Conservation (phyloP, 2,329 filamentous ascomycete species). For the Grosmannia penicillata region DNA sequence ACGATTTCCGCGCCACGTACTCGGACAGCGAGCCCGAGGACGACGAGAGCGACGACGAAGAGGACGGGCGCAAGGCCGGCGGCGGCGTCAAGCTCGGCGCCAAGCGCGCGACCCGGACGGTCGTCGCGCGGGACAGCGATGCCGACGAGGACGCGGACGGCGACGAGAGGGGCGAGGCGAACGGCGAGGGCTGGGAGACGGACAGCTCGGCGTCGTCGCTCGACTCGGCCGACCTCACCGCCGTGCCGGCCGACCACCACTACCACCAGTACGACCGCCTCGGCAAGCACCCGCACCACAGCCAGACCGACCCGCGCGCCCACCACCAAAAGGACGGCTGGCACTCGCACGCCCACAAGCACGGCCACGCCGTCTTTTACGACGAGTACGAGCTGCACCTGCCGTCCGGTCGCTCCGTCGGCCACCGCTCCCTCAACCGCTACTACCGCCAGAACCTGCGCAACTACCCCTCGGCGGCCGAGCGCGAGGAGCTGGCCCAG, state of each 20-base stretch:
- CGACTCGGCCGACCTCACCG: slow-evolving; percentile 69
- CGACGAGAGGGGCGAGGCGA: slow-evolving; percentile 38
- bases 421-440: slow-evolving; percentile 71
- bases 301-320: slow-evolving; percentile 51
- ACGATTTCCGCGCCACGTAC: slow-evolving; percentile 93
- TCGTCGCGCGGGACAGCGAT: slow-evolving; percentile 21
- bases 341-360: slow-evolving; percentile 71
- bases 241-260: slow-evolving; percentile 60
- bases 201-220: slow-evolving; percentile 82
- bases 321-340: slow-evolving; percentile 65
- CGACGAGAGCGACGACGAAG: slow-evolving; percentile 41
- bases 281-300: slow-evolving; percentile 60
- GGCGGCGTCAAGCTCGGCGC: slow-evolving; percentile 48
- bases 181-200: slow-evolving; percentile 84
- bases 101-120: slow-evolving; percentile 36
- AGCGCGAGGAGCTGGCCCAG: slow-evolving; percentile 21
- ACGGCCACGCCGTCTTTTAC: slow-evolving; percentile 63
- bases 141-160: slow-evolving; percentile 18
- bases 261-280: slow-evolving; percentile 59
- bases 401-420: slow-evolving; percentile 75
- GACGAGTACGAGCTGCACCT: slow-evolving; percentile 91
- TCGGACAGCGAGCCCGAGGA: slow-evolving; percentile 55
- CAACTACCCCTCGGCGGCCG: slow-evolving; percentile 65
- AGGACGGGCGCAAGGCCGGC: slow-evolving; percentile 27
- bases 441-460: slow-evolving; percentile 91